Conservation (phyloP, 2,329 filamentous ascomycete genomes). For the Colletotrichum musae region DNA sequence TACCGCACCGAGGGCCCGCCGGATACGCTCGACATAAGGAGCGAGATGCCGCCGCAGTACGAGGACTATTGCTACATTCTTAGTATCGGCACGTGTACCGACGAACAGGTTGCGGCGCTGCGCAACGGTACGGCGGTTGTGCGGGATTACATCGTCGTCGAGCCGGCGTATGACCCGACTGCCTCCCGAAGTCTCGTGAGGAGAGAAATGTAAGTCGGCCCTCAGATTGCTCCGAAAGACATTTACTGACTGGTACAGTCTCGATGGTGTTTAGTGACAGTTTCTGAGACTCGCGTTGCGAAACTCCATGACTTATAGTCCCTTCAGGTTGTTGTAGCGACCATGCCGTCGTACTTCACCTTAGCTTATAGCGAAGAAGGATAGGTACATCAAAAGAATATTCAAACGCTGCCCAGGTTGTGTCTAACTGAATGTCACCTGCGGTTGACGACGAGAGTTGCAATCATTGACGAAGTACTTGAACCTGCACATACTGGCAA, state of each 20-base stretch:
- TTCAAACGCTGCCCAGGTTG: no score
- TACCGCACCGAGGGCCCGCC: slow-evolving; percentile 44
- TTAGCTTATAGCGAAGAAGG: no score
- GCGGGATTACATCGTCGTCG: slow-evolving; percentile 48
- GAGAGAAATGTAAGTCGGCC: slow-evolving; percentile 18
- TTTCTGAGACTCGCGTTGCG: background rate
- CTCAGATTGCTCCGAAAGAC: background rate
- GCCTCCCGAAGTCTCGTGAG: background rate
- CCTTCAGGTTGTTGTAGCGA: no score
- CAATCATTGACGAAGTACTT: no score
- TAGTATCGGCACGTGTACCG: slow-evolving; percentile 50
- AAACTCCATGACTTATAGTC: background rate
- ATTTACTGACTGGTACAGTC: background rate
- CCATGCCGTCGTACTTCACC: no score
- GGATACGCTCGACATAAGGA: slow-evolving; percentile 42
- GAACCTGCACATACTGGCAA: no score
- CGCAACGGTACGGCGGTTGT: slow-evolving; percentile 65
- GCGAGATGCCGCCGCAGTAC: slow-evolving; percentile 43
- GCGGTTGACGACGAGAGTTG: no score
- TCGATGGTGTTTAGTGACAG: slow-evolving; percentile 1
- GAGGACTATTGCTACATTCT: slow-evolving; percentile 46
- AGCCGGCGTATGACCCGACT: slow-evolving; percentile 13
- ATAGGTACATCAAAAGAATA: no score
- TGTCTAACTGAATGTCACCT: no score
- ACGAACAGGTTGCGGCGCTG: slow-evolving; percentile 67